These are phyloP conservation scores for Perilla frutescens DNA, from an alignment of 257 asterid species.

Conservation along the genomic window DNA sequence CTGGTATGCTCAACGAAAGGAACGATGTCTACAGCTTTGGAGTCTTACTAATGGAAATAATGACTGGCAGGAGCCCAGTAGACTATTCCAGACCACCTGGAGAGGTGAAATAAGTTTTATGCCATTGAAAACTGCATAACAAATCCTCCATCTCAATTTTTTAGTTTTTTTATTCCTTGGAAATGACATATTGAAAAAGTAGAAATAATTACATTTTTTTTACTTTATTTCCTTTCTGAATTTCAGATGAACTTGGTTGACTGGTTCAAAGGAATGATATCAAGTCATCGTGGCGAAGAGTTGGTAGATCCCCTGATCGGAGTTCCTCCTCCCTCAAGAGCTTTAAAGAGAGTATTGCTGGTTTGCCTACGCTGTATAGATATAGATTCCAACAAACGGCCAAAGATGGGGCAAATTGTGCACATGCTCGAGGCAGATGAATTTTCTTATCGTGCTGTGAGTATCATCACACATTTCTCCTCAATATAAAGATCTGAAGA, in stretches of 20 bases:
- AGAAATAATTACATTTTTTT: not conserved
- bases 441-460: constrained; percentile 74
- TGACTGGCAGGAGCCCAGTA: constrained; percentile 92
- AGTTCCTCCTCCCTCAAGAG: constrained; percentile 78
- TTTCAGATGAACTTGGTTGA: constrained; percentile 94
- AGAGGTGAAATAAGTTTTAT: constrained; percentile 56
- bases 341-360: constrained; percentile 73
- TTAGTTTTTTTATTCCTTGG: not conserved
- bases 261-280: constrained; percentile 94
- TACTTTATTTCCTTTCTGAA: not conserved
- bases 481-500: not conserved
- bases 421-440: constrained; percentile 99
- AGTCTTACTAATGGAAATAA: constrained; percentile 87
- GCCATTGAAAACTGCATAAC: not conserved
- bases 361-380: constrained; percentile 95
- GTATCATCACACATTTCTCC: constrained; percentile 23
- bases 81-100: constrained; percentile 92
- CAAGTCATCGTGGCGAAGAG: constrained; percentile 81
- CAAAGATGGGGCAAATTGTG: constrained; percentile 96
- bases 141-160: not conserved
- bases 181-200: constrained; percentile 1
- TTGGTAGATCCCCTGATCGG: constrained; percentile 76
- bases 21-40: constrained; percentile 95
- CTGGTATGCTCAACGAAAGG: constrained; percentile 95
- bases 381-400: constrained; percentile 85